Base-by-base conservation (phyloP, 2,329 filamentous ascomycete genomes). In the Alternaria triticimaculans region DNA sequence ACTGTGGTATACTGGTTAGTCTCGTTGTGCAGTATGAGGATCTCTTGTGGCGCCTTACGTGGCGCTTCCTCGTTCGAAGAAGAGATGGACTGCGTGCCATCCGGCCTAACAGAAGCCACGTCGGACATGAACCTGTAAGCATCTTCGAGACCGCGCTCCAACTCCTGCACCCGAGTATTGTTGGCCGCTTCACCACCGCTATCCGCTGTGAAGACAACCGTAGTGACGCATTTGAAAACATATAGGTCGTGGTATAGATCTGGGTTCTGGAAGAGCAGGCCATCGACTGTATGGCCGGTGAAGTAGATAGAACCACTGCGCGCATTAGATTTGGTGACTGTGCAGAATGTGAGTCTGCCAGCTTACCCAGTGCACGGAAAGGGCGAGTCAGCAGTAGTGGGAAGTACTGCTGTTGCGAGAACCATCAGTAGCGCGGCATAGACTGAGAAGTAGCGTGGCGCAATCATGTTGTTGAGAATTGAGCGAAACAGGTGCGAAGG, bases 241-340 rank as follows among this genome's bases (percentile, higher is more conserved):
- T 70, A 67, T 41, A 78, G 57, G 37, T 77, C 74, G 33, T 73
- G 73, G 49, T 67, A 70, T 44, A 78, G 67, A 26, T 76, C 71
- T 3, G 75, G 74, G 25, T 71, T 75, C 43, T 76, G 72, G 58
- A 70, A 78, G 23, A 78, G 67, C 1, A 76, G 54, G 44, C 58
- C 63, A 48, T 77, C 75, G 30, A 67, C 65, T 18, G 72, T 72
- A 30, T 76, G 72, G 1, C 73, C 75, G 28, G 62, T 65, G 63
- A 76, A 74, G 64, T 76, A 76, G 33, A 76, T 60, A 8, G 70
- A 69, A 37, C 74, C 74, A 44, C 73, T 76, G 20, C n/a, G n/a
- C 33, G 41, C 30, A 33, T 68, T 45, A 66, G 62, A 4, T 3
- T 30, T 21, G 2, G 6, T n/a, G 6, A 10, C 2, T 2, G 26